Evolutionary conservation across 768 basidiomycete species (phyloP).

Genomic region (Panaeolus cyanescens): DNA sequence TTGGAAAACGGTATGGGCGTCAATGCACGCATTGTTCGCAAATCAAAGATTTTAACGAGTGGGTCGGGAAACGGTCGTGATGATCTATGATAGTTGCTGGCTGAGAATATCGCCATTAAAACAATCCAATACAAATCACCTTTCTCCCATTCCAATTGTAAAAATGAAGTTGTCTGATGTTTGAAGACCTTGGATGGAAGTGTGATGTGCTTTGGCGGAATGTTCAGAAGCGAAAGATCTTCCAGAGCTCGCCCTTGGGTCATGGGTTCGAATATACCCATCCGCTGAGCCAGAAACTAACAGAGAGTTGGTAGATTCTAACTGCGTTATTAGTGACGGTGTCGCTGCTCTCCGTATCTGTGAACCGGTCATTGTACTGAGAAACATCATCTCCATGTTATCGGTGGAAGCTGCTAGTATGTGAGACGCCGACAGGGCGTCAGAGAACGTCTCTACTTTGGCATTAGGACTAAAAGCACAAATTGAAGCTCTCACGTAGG

Average conservation of each 20-base stretch:
- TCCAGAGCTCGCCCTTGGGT: conserved; percentile 61
- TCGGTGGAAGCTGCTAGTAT: conserved; percentile 61
- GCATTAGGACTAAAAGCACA: conserved; percentile 25
- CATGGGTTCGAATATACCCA: conserved; percentile 73
- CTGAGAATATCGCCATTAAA: neutral
- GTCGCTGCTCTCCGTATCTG: conserved; percentile 57
- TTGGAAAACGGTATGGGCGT: conserved; percentile 87
- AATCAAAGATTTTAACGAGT: conserved; percentile 89
- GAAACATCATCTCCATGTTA: conserved; percentile 61
- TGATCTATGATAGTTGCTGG: conserved; percentile 53
- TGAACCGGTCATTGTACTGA: conserved; percentile 76
- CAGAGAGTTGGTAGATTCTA: conserved; percentile 64
- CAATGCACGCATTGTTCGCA: conserved; percentile 80
- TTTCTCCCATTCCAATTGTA: conserved; percentile 85
- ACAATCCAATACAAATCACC: conserved; percentile 45
- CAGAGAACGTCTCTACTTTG: conserved; percentile 44
- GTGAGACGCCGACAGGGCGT: conserved; percentile 52
- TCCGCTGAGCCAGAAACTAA: conserved; percentile 73
- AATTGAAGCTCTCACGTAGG: neutral
- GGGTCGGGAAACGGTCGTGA: conserved; percentile 88
- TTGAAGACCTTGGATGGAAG: conserved; percentile 83
- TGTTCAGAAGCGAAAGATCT: conserved; percentile 49
- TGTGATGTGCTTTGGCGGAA: conserved; percentile 75
- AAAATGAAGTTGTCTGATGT: conserved; percentile 78
- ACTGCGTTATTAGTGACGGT: conserved; percentile 62